Conservation (phyloP, 1,284 basidiomycete genomes). For the Ceratobasidium sp. region DNA sequence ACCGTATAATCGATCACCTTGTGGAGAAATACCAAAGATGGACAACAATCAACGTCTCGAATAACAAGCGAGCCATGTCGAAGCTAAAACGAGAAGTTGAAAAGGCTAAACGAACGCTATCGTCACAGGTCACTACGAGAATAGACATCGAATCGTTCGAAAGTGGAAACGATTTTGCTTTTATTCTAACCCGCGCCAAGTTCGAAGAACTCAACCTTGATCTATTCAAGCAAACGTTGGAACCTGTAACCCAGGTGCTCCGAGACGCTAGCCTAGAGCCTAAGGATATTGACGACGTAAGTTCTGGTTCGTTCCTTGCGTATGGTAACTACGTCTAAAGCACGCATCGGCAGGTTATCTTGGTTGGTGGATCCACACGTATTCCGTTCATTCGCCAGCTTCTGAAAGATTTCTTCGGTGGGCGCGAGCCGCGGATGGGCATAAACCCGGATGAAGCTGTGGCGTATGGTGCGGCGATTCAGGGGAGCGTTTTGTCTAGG, state of each 20-base stretch:
- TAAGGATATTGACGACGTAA: constrained; percentile 63
- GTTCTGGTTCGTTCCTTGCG: neutral
- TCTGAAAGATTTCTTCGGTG: constrained; percentile 67
- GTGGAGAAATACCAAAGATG: constrained; percentile 65
- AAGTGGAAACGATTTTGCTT: constrained; percentile 65
- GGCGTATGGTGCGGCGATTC: constrained; percentile 98
- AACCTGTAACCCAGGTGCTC: constrained; percentile 69
- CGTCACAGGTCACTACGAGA: constrained; percentile 67
- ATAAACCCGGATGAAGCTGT: constrained; percentile 99
- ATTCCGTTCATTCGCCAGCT: constrained; percentile 71
- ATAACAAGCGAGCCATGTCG: constrained; percentile 65
- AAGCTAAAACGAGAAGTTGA: constrained; percentile 67
- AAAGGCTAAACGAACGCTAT: constrained; percentile 69
- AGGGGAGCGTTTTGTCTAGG: constrained; percentile 76
- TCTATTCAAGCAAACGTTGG: constrained; percentile 71
- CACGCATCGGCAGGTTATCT: constrained; percentile 60
- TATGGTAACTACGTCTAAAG: no score
- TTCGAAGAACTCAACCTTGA: constrained; percentile 74
- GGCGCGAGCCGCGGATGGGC: constrained; percentile 62
- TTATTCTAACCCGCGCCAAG: constrained; percentile 69
- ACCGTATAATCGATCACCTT: constrained; percentile 65
- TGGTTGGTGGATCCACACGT: constrained; percentile 71
- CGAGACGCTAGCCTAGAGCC: constrained; percentile 58
- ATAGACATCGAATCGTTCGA: constrained; percentile 72
- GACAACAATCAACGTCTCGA: constrained; percentile 64